phyloP scores from a whole-genome alignment of 1,139 yeast species.

The Yamadazyma pseudoaaseri region DNA sequence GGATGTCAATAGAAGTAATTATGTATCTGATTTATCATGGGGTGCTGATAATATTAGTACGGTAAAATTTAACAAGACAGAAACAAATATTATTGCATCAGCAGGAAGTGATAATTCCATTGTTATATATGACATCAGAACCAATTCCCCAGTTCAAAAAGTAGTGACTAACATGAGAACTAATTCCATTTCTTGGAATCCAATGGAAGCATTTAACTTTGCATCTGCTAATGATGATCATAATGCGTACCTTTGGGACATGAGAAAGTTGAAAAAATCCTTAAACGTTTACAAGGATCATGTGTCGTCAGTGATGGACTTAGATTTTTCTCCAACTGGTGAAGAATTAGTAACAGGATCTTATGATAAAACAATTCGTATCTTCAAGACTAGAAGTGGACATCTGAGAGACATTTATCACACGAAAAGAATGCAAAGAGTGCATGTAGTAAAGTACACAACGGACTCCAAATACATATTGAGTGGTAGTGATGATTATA shows the following conservation, averaged over 20 bases:
- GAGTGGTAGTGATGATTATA: constrained; percentile 95
- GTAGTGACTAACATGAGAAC: constrained; percentile 80
- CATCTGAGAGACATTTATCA: constrained; percentile 95
- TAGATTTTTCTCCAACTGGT: constrained; percentile 96
- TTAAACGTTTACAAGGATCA: constrained; percentile 90
- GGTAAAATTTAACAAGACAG: constrained; percentile 87
- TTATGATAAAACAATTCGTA: constrained; percentile 88
- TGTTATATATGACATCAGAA: constrained; percentile 86
- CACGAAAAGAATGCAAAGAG: constrained; percentile 96
- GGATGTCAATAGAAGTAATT: constrained; percentile 80
- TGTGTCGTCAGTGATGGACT: constrained; percentile 92
- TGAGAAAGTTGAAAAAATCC: constrained; percentile 83
- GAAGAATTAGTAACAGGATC: constrained; percentile 94
- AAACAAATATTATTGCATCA: constrained; percentile 84
- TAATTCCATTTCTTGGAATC: constrained; percentile 92
- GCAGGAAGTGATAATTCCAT: constrained; percentile 92
- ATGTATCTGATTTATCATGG: constrained; percentile 82
- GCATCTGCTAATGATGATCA: constrained; percentile 95
- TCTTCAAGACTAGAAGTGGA: constrained; percentile 74
- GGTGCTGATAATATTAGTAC: constrained; percentile 88
- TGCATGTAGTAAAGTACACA: constrained; percentile 78
- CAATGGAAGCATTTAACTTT: constrained; percentile 94
- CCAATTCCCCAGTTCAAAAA: constrained; percentile 91
- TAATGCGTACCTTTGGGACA: constrained; percentile 91
- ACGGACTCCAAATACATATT: constrained; percentile 86